These are phyloP conservation scores for Pseudopyrenochaeta lycopersici DNA, from an alignment of 2,329 filamentous ascomycete species.

Conservation along the genomic window DNA sequence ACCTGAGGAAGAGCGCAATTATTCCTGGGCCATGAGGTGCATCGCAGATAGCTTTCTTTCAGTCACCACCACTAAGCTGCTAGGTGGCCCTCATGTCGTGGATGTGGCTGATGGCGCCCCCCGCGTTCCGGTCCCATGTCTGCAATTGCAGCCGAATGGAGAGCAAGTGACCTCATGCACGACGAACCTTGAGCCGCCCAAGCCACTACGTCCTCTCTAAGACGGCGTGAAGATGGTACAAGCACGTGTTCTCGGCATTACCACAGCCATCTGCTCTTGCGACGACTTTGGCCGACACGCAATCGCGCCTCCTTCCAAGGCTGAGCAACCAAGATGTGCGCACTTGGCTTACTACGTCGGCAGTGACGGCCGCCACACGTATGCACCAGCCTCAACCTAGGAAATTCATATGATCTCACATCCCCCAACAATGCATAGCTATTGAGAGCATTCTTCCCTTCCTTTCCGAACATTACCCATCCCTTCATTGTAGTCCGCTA, in stretches of 20 bases:
- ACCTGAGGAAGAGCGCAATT: neutral
- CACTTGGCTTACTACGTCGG: conserved; percentile 32
- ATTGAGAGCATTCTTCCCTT: conserved; percentile 12
- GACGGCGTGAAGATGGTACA: neutral
- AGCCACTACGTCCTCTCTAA: neutral
- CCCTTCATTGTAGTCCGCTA: neutral
- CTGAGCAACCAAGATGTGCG: conserved; percentile 38
- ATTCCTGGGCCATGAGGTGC: neutral
- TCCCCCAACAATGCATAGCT: conserved; percentile 16
- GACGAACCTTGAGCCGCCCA: conserved; percentile 2
- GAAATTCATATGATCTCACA: conserved; percentile 31
- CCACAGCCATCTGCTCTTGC: conserved; percentile 25
- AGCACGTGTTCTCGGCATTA: conserved; percentile 1
- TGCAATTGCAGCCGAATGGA: conserved; percentile 16
- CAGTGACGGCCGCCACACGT: conserved; percentile 36
- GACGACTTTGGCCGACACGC: conserved; percentile 30
- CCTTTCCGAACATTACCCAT: neutral
- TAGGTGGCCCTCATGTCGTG: conserved; percentile 4
- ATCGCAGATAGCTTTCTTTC: neutral
- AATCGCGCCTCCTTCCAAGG: conserved; percentile 41
- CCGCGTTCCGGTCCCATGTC: conserved; percentile 27
- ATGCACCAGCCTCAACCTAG: conserved; percentile 40
- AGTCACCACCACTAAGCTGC: neutral
- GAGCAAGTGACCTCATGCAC: conserved; percentile 26
- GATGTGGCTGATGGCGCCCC: conserved; percentile 39